Evolutionary conservation across 495 filamentous ascomycete species (phyloP).

Genomic region (Peziza echinospora): DNA sequence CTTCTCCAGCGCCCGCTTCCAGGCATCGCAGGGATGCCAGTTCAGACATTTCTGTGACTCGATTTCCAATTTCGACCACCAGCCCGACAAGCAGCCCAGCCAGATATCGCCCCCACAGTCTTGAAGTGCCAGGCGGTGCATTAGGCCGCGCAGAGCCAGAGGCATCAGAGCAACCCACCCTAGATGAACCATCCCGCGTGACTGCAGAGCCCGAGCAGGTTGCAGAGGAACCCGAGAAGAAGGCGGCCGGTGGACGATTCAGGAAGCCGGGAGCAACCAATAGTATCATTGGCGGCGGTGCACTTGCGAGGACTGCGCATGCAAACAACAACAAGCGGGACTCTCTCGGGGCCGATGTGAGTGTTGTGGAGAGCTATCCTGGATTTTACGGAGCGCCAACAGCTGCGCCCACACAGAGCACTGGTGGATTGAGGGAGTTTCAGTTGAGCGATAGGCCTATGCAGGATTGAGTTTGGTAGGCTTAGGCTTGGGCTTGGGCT

Average conservation of each 20-base stretch:
- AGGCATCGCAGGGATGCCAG: constrained; percentile 55
- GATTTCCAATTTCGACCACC: constrained; percentile 70
- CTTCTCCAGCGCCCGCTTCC: constrained; percentile 47
- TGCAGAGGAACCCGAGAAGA: constrained; percentile 7
- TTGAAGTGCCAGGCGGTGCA: constrained; percentile 39
- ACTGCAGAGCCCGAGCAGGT: constrained; percentile 17
- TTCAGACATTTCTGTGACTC: constrained; percentile 48
- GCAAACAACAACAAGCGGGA: constrained; percentile 25
- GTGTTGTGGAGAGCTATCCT: constrained; percentile 2
- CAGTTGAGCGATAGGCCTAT: constrained; percentile 65
- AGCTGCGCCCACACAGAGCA: constrained; percentile 12
- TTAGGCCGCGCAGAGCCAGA: neutral
- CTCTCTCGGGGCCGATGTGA: constrained; percentile 18
- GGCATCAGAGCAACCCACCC: constrained; percentile 7
- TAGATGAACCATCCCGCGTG: constrained; percentile 13
- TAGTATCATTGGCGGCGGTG: too few relatives aligned
- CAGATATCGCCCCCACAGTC: constrained; percentile 13
- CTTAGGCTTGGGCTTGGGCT: neutral
- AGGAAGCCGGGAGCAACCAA: constrained; percentile 17
- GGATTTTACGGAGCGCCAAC: constrained; percentile 3
- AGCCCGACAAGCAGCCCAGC: constrained; percentile 31
- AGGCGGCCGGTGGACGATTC: constrained; percentile 18
- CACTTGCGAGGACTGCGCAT: constrained; percentile 2
- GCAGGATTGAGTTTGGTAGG: constrained; percentile 33
- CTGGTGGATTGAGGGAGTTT: constrained; percentile 33